These are phyloP conservation scores for Candida ficus DNA, from an alignment of 805 yeast species.

Conservation along the genomic window DNA sequence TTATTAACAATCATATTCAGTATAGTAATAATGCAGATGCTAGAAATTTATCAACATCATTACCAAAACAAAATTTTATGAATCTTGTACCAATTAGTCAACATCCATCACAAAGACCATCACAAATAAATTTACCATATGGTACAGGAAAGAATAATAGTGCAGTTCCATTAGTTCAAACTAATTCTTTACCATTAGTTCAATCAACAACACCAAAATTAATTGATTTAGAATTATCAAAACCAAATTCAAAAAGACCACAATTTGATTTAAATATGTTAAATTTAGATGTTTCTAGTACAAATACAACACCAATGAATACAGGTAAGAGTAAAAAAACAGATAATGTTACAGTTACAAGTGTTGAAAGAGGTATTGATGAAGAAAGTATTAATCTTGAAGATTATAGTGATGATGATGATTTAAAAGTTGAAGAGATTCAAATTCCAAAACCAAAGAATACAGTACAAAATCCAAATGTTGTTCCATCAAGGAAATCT, in stretches of 20 bases:
- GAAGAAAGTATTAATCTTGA: background rate
- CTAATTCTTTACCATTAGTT: too few species aligned
- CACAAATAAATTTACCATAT: background rate
- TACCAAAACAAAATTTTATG: background rate
- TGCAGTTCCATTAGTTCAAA: too few species aligned
- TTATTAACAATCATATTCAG: constrained; percentile 1
- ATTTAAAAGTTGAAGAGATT: constrained; percentile 20
- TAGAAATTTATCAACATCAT: background rate
- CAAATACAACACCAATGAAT: background rate
- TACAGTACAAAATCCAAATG: background rate
- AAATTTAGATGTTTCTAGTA: constrained; percentile 12
- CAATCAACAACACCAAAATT: constrained; percentile 8
- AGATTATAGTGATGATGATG: constrained; percentile 18
- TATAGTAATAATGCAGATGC: background rate
- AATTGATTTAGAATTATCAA: constrained; percentile 14
- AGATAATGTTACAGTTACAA: background rate
- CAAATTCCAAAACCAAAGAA: constrained; percentile 6
- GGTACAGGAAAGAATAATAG: too few species aligned
- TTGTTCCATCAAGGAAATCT: background rate
- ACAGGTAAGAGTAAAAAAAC: background rate
- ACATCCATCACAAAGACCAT: background rate
- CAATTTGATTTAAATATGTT: constrained; percentile 17
- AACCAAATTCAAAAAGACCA: constrained; percentile 12
- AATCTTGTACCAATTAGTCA: background rate
- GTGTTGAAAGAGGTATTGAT: constrained; percentile 1